Base-by-base conservation (phyloP, 768 basidiomycete genomes). In the Leccinum ochraceum region DNA sequence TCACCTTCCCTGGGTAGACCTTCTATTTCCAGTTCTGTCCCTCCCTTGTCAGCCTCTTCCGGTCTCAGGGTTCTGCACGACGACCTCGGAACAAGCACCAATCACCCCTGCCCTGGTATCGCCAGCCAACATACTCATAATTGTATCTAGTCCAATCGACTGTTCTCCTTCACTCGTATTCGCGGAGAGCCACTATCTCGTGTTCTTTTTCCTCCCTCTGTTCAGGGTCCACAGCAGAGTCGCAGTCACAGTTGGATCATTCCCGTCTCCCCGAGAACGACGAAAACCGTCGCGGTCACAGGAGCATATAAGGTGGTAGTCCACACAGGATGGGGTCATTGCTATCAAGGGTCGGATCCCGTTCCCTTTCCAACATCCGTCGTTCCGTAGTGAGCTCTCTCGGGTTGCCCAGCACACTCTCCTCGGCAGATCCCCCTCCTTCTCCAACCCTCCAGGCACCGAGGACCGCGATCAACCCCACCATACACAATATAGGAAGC, bases 401-500 rank as follows among this genome's bases (percentile, higher is more conserved):
- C 22, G 22, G 22, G 22, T 24, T 24, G 22, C 22, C 22, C 22
- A 24, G 22, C 22, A 24, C 22, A 24, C 22, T 24, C 22, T 24
- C 22, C 22, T 24, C 22, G 22, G 22, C 22, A 24, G 22, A 24
- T 24, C 22, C 22, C 22, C 22, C 22, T 24, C 22, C 22, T 24
- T 24, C 22, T 24, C 22, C 22, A 24, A 24, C 22, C 22, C 22
- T 24, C 22, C 22, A 24, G 22, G 22, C 22, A 24, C 22, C 22
- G 22, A 24, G 22, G 22, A 24, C 22, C 22, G 30, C 86, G 13
- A 74, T 88, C 20, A 75, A 77, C 56, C 86, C 88, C 37, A 84
- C 81, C 50, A 80, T 89, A 59, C 83, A 91, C 67, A 85, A 75
- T 62, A 69, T 76, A 16, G 86, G 80, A 51, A 85, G 78, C 58